These are phyloP conservation scores for Claviceps sp. DNA, from an alignment of 2,329 filamentous ascomycete genomes.

Conservation along the genomic window DNA sequence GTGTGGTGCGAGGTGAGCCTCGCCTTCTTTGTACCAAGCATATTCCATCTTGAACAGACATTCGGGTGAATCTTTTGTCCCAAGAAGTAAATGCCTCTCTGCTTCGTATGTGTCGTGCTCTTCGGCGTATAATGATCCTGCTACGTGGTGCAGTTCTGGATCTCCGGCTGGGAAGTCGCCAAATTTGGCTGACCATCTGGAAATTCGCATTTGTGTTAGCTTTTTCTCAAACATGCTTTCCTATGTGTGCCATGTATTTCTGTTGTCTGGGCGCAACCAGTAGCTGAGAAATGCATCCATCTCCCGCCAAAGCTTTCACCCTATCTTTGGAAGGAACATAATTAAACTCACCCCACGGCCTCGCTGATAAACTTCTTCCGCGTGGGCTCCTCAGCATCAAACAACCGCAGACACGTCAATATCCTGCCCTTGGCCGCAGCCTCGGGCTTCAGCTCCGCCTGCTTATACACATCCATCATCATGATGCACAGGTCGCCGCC, in stretches of 20 bases:
- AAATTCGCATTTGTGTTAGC: constrained; percentile 6
- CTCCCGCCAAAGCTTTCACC: too few relatives aligned
- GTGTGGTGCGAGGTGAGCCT: constrained; percentile 71
- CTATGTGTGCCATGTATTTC: not conserved
- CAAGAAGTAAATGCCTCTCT: constrained; percentile 76
- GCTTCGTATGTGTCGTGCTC: constrained; percentile 90
- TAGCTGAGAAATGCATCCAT: too few relatives aligned
- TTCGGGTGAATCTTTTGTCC: constrained; percentile 77
- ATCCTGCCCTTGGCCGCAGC: constrained; percentile 60
- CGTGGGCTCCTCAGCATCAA: constrained; percentile 72
- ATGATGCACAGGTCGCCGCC: constrained; percentile 82
- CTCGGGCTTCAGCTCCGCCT: constrained; percentile 68
- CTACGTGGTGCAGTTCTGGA: constrained; percentile 86
- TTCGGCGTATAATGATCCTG: constrained; percentile 77
- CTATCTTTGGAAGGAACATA: too few relatives aligned
- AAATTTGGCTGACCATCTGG: constrained; percentile 66
- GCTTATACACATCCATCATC: constrained; percentile 80
- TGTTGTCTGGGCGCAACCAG: not conserved
- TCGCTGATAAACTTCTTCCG: constrained; percentile 86
- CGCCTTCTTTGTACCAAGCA: constrained; percentile 82
- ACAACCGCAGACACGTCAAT: constrained; percentile 66
- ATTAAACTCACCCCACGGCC: constrained; percentile 51
- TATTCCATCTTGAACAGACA: constrained; percentile 76
- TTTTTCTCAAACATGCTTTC: not conserved
- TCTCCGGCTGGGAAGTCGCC: constrained; percentile 86